These are phyloP conservation scores for Phanerodontia chrysosporium DNA, from an alignment of 768 basidiomycete genomes.

Conservation along the genomic window DNA sequence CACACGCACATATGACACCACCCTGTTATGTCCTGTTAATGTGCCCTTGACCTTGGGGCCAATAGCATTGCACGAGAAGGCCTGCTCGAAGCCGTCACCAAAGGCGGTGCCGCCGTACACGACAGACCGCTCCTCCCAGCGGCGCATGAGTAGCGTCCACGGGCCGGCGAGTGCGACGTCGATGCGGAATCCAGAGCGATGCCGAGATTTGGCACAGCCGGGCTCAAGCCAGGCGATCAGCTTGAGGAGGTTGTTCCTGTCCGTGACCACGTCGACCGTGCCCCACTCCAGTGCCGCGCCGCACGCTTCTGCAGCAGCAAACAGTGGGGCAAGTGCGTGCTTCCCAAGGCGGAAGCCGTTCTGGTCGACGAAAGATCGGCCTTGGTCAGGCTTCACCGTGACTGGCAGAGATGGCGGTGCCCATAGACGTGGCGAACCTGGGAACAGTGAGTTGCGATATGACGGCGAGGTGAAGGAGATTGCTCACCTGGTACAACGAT, in stretches of 20 bases:
- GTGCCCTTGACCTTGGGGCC: conserved; percentile 8
- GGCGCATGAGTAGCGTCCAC: conserved; percentile 56
- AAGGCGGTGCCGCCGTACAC: conserved; percentile 37
- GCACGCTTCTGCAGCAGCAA: conserved; percentile 50
- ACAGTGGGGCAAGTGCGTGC: conserved; percentile 47
- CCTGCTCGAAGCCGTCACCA: conserved; percentile 55
- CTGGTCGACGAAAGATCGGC: conserved; percentile 49
- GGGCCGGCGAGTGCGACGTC: conserved; percentile 59
- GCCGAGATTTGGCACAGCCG: background rate
- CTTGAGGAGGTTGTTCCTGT: conserved; percentile 45
- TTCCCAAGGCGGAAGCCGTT: conserved; percentile 43
- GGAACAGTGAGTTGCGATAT: too few species aligned
- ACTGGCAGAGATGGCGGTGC: conserved; percentile 39
- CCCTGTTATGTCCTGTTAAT: conserved; percentile 14
- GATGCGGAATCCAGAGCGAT: conserved; percentile 49
- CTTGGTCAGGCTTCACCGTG: conserved; percentile 50
- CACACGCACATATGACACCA: conserved; percentile 25
- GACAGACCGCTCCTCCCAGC: conserved; percentile 39
- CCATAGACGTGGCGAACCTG: conserved; percentile 63
- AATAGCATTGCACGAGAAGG: conserved; percentile 14
- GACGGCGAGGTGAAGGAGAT: background rate
- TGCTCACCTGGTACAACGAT: conserved; percentile 28
- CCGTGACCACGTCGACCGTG: conserved; percentile 46
- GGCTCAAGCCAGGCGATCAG: conserved; percentile 2
- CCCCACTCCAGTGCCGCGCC: conserved; percentile 31